Evolutionary conservation across 2,329 filamentous ascomycete species (phyloP), one percentile per base, ranked within the genome.

Genomic region (Diaporthe aspalathi): DNA sequence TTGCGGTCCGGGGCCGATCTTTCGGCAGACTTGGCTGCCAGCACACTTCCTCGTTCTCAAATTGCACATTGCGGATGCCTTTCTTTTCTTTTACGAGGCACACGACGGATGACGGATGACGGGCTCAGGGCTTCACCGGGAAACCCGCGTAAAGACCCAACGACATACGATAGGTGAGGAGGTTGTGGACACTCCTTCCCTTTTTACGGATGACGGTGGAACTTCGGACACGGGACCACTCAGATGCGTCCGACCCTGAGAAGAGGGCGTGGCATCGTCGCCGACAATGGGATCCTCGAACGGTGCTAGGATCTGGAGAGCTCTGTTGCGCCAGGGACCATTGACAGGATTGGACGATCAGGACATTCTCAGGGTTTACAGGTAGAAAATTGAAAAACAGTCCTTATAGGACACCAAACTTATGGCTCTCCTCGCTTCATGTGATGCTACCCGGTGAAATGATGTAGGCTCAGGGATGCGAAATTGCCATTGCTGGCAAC

Each of bases 291-390:
- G 47, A 17, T 17, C 22, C 14, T 49, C 17, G 43, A 27, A 49
- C 8, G 29, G 43, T 63, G 43, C 12, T 35, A 22, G 27, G 57
- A 49, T 50, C 40, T 50, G 53, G 66, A 57, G 47, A 29, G 66
- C 54, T 60, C 53, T 68, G 11, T 40, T 57, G 32, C 45, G 9
- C n/a, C 40, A 53, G 32, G 29, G 16, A 9, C 35, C 38, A 53
- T 22, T 27, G 24, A 50, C 35, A 49, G 20, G 16, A 47, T 29
- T 20, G 16, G n/a, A 32, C 20, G 56, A 52, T 67, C 5, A 32
- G 8, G 3, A 29, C 20, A 9, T 6, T 65, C 20, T 35, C 29
- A n/a, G 47, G 14, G n/a, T 32, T n/a, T 2, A 11, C n/a, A 29
- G 47, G 11, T 12, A 67, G 43, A 49, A 50, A 24, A 53, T 27